phyloP scores from a whole-genome alignment of 1,284 basidiomycete genomes.

The Puccinia triticina region DNA sequence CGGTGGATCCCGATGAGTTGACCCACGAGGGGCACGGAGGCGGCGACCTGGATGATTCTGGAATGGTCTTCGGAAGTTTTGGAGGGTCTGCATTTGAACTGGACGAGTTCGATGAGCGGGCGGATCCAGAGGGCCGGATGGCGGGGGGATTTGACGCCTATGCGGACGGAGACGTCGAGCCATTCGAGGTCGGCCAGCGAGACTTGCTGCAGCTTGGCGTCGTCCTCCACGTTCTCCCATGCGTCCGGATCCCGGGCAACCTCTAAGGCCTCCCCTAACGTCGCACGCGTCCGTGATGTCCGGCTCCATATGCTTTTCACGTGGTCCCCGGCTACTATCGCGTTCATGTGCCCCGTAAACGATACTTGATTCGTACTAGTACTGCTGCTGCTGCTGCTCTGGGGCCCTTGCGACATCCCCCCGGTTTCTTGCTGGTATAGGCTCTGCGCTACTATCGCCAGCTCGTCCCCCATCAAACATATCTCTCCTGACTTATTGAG shows the following conservation, averaged over 20 bases:
- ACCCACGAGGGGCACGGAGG: constrained; percentile 7
- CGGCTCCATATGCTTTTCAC: background rate
- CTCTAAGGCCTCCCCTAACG: background rate
- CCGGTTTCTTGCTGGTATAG: background rate
- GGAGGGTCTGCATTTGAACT: constrained; percentile 19
- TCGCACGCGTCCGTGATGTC: background rate
- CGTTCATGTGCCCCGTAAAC: background rate
- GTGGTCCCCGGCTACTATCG: background rate
- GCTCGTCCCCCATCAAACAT: background rate
- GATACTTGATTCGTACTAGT: constrained; percentile 2
- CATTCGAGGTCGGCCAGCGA: constrained; percentile 29
- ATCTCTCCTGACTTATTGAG: constrained; percentile 25
- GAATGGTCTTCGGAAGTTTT: background rate
- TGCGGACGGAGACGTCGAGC: constrained; percentile 4
- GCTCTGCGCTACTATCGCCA: constrained; percentile 14
- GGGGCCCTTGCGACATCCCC: background rate
- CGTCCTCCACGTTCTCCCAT: constrained; percentile 9
- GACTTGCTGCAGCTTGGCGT: background rate
- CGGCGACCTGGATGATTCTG: background rate
- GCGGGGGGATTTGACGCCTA: background rate
- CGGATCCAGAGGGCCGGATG: background rate
- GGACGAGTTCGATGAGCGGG: background rate
- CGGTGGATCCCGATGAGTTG: constrained; percentile 2
- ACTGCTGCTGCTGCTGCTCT: background rate
- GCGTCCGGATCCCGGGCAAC: background rate